Conservation (phyloP, 306 rosid genomes). For the Astragalus glycyphyllos region DNA sequence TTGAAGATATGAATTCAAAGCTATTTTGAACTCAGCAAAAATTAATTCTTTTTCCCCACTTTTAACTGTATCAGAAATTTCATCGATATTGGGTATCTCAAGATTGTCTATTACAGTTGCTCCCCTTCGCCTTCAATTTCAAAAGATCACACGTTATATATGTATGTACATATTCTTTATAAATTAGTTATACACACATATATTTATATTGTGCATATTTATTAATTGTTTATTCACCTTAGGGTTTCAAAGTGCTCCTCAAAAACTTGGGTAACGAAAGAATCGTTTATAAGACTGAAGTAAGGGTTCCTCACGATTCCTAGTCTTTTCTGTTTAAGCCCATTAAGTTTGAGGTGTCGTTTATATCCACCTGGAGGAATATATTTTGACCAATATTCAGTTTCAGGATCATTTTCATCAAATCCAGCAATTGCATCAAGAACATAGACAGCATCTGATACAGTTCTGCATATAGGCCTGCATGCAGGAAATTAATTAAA, state of each 20-base stretch:
- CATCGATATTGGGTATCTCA: constrained; percentile 35
- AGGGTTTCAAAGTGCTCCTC: constrained; percentile 45
- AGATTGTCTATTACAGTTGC: constrained; percentile 48
- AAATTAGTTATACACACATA: too few relatives aligned
- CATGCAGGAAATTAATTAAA: too few relatives aligned
- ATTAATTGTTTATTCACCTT: constrained; percentile 39
- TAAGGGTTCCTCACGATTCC: constrained; percentile 47
- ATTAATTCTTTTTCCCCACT: constrained; percentile 36
- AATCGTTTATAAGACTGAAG: constrained; percentile 33
- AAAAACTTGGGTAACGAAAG: constrained; percentile 10
- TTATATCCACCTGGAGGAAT: constrained; percentile 55
- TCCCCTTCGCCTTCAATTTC: constrained; percentile 42
- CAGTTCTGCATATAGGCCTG: constrained; percentile 59
- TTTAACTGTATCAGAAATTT: constrained; percentile 10
- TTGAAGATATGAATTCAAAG: constrained; percentile 44
- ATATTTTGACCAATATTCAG: constrained; percentile 32
- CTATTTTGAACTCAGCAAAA: constrained; percentile 46
- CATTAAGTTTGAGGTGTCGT: constrained; percentile 34
- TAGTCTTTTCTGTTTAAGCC: constrained; percentile 51
- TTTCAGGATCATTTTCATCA: constrained; percentile 51
- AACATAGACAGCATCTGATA: constrained; percentile 54
- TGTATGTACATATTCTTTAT: too few relatives aligned
- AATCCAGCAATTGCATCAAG: constrained; percentile 61
- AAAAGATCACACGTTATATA: neutral
- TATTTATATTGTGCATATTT: too few relatives aligned